Percentiles rank a stretch among this genome's conserved stretches.
Conservation (phyloP, 2,329 filamentous ascomycete genomes). For the Dendryphion nanum region DNA sequence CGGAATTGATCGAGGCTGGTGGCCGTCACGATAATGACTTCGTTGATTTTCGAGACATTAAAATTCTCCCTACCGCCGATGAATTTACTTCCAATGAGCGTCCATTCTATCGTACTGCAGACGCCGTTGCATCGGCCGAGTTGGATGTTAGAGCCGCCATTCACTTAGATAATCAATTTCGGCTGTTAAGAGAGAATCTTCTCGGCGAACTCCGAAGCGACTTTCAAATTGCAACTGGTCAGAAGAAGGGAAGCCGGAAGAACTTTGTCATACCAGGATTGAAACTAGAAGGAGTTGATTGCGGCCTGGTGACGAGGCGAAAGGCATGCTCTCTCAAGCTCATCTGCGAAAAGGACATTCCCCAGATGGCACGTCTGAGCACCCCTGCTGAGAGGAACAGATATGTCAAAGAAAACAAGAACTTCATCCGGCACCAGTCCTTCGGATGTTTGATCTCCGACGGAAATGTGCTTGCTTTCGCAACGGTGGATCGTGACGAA, state of each 20-base stretch:
- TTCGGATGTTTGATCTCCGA: constrained; percentile 61
- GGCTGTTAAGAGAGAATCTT: constrained; percentile 70
- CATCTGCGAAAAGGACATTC: constrained; percentile 44
- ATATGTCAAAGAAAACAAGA: constrained; percentile 49
- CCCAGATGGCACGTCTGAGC: constrained; percentile 37
- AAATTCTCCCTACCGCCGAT: constrained; percentile 64
- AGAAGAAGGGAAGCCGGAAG: constrained; percentile 48
- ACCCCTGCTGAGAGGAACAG: constrained; percentile 39
- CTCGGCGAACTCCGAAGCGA: constrained; percentile 64
- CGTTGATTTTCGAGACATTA: constrained; percentile 58
- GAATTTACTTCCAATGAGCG: constrained; percentile 58
- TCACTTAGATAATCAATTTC: constrained; percentile 71
- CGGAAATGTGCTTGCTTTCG: constrained; percentile 59
- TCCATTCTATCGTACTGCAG: constrained; percentile 55
- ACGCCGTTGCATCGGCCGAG: constrained; percentile 47
- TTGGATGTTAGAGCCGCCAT: constrained; percentile 40
- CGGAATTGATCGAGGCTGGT: constrained; percentile 45
- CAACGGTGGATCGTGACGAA: constrained; percentile 55
- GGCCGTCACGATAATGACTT: constrained; percentile 75
- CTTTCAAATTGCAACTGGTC: constrained; percentile 50
- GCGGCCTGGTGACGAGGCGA: constrained; percentile 29
- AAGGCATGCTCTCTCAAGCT: constrained; percentile 43
- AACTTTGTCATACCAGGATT: constrained; percentile 43
- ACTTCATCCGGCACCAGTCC: constrained; percentile 58
- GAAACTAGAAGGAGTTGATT: constrained; percentile 39